Base-by-base conservation (phyloP, 768 basidiomycete species). In the Dacryopinax primogenitus region DNA sequence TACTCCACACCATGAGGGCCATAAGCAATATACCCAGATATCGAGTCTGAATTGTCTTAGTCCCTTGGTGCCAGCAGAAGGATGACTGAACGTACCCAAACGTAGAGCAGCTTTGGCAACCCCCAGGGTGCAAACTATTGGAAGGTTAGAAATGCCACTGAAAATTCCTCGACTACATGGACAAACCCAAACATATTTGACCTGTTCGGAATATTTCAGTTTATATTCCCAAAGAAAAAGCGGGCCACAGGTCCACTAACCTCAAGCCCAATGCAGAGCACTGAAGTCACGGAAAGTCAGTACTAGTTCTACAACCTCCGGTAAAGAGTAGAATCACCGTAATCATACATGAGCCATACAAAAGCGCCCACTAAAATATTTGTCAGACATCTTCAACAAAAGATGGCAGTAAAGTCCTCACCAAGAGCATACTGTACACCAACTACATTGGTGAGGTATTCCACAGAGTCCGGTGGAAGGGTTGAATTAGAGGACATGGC, bases 371-470 rank as follows among this genome's bases (percentile, higher is more conserved):
- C 51, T 58, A 30, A 58, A 15, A 21, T 28, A 11, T 15, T 13
- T 18, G 4, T 7, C 32, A 58, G 32, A 30, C 30, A 44, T 30
- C 3, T 30, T 2, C 15, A 3, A 21, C 26, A 26, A 30, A 11
- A 23, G 6, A 23, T 3, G 11, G 26, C 4, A 58, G 23, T 30
- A 28, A 28, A 30, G 51, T 6, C 3, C 51, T 3, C 32, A 58
- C 51, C 51, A 30, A 58, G 51, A 58, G 51, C 51, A 21, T 58
- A 58, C 18, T 58, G 51, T 58, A 58, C 51, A 58, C 51, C 51
- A 26, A 30, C 51, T 3, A 58, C 26, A 58, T 58, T 58, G 51
- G 13, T 58, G 51, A 58, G 51, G 30, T 58, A 58, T 58, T 58
- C 51, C 51, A 28, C 13, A 3, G 51, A 28, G 26, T 58, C 51